Evolutionary conservation across 805 yeast genomes (phyloP).

Genomic region (Clavispora fructus): DNA sequence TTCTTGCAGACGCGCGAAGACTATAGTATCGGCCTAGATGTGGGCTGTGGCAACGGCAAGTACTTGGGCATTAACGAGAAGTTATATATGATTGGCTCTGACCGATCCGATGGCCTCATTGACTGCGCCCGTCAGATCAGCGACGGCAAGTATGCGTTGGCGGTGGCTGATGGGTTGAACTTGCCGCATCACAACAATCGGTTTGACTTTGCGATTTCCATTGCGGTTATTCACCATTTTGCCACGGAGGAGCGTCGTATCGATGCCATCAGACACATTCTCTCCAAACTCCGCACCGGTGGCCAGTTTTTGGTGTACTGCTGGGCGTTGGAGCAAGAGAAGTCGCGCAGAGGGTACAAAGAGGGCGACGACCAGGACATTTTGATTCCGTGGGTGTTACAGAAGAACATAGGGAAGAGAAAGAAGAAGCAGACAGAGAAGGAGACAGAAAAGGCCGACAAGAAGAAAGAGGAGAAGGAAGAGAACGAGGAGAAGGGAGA

Average conservation of each 20-base stretch:
- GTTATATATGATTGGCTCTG: constrained; percentile 68
- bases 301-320: constrained; percentile 83
- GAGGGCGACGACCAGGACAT: constrained; percentile 92
- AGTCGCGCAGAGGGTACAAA: constrained; percentile 83
- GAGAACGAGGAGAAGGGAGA: constrained; percentile 6
- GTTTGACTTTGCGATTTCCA: constrained; percentile 86
- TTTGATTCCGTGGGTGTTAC: constrained; percentile 91
- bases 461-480: background rate
- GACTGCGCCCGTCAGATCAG: constrained; percentile 52
- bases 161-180: constrained; percentile 76
- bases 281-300: constrained; percentile 49
- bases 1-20: constrained; percentile 47
- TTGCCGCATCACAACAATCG: constrained; percentile 34
- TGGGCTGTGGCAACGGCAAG: constrained; percentile 97
- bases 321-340: constrained; percentile 94
- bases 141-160: constrained; percentile 43
- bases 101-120: constrained; percentile 65
- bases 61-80: constrained; percentile 69
- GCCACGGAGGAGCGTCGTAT: constrained; percentile 77
- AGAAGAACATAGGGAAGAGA: constrained; percentile 32
- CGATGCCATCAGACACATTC: constrained; percentile 65
- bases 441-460: constrained; percentile 1
- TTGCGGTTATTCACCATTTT: constrained; percentile 95
- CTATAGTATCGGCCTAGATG: constrained; percentile 78
- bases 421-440: constrained; percentile 21